Percentiles rank a stretch among this genome's conserved stretches.
Evolutionary conservation across 2,329 filamentous ascomycete species (phyloP).

Genomic region (Biscogniauxia marginata): DNA sequence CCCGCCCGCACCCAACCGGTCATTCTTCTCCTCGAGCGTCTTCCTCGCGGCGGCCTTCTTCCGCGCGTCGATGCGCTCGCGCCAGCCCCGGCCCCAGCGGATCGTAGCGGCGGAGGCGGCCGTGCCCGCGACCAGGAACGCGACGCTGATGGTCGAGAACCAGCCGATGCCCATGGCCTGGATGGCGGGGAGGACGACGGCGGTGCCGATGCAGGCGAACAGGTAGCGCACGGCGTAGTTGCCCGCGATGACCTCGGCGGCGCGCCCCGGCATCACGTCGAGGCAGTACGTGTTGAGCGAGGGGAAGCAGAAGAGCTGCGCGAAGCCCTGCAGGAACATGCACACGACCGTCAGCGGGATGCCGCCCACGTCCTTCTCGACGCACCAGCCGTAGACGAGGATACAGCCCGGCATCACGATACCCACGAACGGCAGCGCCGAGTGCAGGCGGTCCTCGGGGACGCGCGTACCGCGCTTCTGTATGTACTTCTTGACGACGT

Average conservation of each 20-base stretch:
- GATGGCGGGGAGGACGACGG: constrained; percentile 72
- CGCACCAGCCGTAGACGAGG: constrained; percentile 59
- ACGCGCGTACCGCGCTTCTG: constrained; percentile 54
- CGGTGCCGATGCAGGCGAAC: constrained; percentile 69
- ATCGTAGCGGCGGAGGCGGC: constrained; percentile 38
- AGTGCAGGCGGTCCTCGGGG: constrained; percentile 67
- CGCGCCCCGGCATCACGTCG: constrained; percentile 72
- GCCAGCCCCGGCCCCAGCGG: constrained; percentile 41
- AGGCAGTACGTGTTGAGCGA: constrained; percentile 78
- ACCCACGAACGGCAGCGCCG: constrained; percentile 58
- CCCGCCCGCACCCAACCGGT: background rate
- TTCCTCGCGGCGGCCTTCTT: constrained; percentile 18
- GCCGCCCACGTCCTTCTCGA: constrained; percentile 50
- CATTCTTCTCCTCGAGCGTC: constrained; percentile 17
- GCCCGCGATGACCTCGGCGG: constrained; percentile 73
- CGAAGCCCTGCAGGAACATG: constrained; percentile 73
- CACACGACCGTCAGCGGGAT: constrained; percentile 64
- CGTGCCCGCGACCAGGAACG: constrained; percentile 38
- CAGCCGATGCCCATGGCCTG: constrained; percentile 74
- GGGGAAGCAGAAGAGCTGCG: constrained; percentile 74
- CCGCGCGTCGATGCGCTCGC: constrained; percentile 35
- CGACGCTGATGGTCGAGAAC: constrained; percentile 63
- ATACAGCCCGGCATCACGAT: constrained; percentile 63
- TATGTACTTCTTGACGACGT: constrained; percentile 39
- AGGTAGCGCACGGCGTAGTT: constrained; percentile 79